Conservation (phyloP, 345 rosid genomes). For the Salix purpurea region DNA sequence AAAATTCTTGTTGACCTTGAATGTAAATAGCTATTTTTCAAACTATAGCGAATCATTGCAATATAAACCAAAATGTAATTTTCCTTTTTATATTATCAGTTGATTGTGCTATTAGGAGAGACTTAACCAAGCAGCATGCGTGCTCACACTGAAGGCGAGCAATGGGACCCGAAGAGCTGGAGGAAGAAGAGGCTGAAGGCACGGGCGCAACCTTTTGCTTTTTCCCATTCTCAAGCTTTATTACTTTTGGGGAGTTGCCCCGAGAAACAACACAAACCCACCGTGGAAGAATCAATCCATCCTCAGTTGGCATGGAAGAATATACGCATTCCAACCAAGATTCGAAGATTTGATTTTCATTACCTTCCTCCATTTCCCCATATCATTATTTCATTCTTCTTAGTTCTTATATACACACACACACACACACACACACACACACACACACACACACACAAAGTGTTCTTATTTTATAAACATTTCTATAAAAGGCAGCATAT, state of each 20-base stretch:
- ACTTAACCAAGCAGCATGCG: not conserved
- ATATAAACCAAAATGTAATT: no score
- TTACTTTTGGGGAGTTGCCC: not conserved
- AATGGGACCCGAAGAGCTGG: constrained; percentile 4
- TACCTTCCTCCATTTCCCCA: not conserved
- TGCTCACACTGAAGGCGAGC: not conserved
- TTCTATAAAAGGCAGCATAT: not conserved
- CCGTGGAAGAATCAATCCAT: constrained; percentile 27
- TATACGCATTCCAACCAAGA: constrained; percentile 54
- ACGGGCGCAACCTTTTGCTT: constrained; percentile 26
- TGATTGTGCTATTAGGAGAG: no score
- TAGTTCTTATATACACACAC: no score
- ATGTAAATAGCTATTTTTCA: no score
- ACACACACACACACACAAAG: not conserved
- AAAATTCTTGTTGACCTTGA: no score
- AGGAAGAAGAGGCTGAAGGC: constrained; percentile 11
- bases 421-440: not conserved
- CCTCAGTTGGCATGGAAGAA: constrained; percentile 27
- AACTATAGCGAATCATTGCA: no score
- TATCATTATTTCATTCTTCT: not conserved
- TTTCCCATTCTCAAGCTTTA: not conserved
- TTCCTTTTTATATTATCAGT: no score
- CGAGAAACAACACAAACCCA: not conserved
- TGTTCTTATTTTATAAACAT: not conserved
- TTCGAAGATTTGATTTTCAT: constrained; percentile 34